phyloP scores from a whole-genome alignment of 1,284 basidiomycete genomes.

The Chondrostereum purpureum region DNA sequence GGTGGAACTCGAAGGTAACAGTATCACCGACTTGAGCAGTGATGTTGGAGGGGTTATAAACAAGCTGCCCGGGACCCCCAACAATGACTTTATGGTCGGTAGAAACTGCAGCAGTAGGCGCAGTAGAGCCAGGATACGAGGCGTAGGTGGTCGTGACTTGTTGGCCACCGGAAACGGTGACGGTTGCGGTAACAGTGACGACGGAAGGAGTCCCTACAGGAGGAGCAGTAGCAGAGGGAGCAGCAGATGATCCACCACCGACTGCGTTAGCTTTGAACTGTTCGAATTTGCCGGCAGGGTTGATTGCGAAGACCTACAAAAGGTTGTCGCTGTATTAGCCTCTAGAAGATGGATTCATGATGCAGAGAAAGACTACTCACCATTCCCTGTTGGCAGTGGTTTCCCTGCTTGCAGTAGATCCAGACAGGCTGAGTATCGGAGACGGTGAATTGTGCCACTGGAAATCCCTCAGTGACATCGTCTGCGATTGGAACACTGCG shows the following conservation, averaged over 20 bases:
- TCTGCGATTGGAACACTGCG: constrained; percentile 44
- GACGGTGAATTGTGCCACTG: constrained; percentile 36
- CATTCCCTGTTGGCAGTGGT: constrained; percentile 49
- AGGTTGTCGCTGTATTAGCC: too few relatives aligned
- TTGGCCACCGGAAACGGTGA: constrained; percentile 25
- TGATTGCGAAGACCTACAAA: constrained; percentile 53
- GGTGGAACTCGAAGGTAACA: constrained; percentile 53
- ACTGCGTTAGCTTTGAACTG: constrained; percentile 48
- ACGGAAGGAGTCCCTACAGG: constrained; percentile 15
- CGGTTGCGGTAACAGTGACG: constrained; percentile 29
- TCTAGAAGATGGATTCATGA: not conserved
- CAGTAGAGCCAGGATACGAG: constrained; percentile 24
- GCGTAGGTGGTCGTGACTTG: constrained; percentile 26
- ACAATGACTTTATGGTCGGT: constrained; percentile 43
- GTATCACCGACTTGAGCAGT: constrained; percentile 52
- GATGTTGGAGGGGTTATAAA: constrained; percentile 50
- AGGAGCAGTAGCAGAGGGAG: constrained; percentile 20
- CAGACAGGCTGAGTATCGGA: constrained; percentile 46
- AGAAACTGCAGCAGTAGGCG: constrained; percentile 23
- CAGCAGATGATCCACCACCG: constrained; percentile 23
- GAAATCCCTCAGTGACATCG: constrained; percentile 37
- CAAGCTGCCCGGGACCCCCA: constrained; percentile 33
- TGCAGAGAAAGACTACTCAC: constrained; percentile 15
- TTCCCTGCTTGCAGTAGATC: constrained; percentile 46
- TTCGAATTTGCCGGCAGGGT: constrained; percentile 45